Base-by-base conservation (phyloP, 768 basidiomycete genomes). In the Galerina marginata region DNA sequence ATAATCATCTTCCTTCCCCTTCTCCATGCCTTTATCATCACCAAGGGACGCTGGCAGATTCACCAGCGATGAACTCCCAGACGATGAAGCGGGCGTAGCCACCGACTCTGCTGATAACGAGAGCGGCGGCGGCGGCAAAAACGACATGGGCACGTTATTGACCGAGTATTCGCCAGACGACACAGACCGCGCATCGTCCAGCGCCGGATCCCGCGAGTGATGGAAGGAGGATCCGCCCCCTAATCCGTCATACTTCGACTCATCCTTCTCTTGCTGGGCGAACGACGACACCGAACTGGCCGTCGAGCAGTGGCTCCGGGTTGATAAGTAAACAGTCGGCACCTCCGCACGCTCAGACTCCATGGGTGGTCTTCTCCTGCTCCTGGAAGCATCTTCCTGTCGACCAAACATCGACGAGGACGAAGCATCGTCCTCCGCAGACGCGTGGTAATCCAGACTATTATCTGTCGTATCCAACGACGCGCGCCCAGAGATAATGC, bases 81-180 rank as follows among this genome's bases (percentile, higher is more conserved):
- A 87, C 7, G 84, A 82, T 6, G 53, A 26, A 5, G 79, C 77
- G 2, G 83, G 83, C 11, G 86, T 83, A 9, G 79, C 80, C 50
- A 89, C 68, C 1, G 89, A 90, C 60, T 89, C 88, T 0, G 82
- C 79, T 4, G 86, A 87, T 5, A 84, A 83, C 5, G 85, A 82
- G 7, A 87, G 73, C 10, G 80, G 82, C 7, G 86, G 85, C 44
- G 82, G 77, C 25, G 75, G 75, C 16, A 71, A 68, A 54, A 15
- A 65, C 46, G 39, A 49, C 29, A 54, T 48, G 55, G 42, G 52
- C 48, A 43, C 26, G 46, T 43, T 48, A 42, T 63, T 67, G 15
- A 67, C 54, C 43, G 71, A 67, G 33, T 67, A 73, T 42, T 71
- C 69, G 40, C 61, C 47, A n/a, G 56, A 56, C 15, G 59, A 53